Percentiles rank a stretch among this genome's conserved stretches.
These are phyloP conservation scores for Scheffersomyces insectosa DNA, from an alignment of 1,139 yeast genomes.

Conservation along the genomic window DNA sequence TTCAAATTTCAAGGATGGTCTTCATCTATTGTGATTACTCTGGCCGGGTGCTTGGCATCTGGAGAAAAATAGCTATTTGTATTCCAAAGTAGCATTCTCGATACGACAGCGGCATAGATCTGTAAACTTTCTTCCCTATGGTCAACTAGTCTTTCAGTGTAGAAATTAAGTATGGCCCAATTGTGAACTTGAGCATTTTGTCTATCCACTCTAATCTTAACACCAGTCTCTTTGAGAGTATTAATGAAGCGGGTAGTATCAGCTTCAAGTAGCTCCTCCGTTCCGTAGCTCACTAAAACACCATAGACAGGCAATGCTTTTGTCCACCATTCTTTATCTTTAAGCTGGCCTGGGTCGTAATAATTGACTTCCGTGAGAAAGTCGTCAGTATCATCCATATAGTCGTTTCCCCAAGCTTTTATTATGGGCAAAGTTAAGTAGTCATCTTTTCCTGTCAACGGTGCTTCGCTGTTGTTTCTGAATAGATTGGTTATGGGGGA, in stretches of 20 bases:
- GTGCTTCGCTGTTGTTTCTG: background rate
- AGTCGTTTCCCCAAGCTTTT: background rate
- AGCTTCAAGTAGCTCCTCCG: conserved; percentile 12
- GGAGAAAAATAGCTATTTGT: conserved; percentile 20
- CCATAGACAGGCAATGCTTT: conserved; percentile 7
- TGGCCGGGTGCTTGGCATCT: conserved; percentile 23
- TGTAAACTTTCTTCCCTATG: conserved; percentile 35
- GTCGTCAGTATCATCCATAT: background rate
- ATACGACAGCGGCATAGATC: conserved; percentile 25
- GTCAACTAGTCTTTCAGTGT: conserved; percentile 30
- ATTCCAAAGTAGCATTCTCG: conserved; percentile 27
- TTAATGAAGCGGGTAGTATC: conserved; percentile 33
- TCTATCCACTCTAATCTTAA: conserved; percentile 21
- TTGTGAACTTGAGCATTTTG: conserved; percentile 24
- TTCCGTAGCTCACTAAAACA: conserved; percentile 12
- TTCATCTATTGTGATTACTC: conserved; percentile 30
- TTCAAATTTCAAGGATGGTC: conserved; percentile 5
- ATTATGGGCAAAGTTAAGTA: background rate
- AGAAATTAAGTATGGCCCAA: conserved; percentile 32
- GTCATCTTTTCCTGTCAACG: background rate
- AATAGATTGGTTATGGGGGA: background rate
- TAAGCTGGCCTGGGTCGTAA: background rate
- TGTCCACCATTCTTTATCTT: conserved; percentile 1
- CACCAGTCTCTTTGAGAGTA: conserved; percentile 11
- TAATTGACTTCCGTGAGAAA: background rate